Conservation (phyloP, 2,329 filamentous ascomycete species). For the Exserohilum turcica region DNA sequence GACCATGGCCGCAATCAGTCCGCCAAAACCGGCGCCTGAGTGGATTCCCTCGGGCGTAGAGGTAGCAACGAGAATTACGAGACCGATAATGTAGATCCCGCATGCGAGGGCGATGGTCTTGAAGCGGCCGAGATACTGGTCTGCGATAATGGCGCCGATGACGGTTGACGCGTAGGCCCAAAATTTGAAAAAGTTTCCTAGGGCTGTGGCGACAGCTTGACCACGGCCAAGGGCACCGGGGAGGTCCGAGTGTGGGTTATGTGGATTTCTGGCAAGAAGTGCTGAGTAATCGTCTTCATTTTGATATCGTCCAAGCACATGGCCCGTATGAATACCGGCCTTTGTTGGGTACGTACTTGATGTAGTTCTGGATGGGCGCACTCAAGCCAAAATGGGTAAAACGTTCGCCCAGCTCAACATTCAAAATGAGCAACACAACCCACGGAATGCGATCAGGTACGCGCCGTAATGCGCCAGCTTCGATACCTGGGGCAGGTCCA, state of each 20-base stretch:
- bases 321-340: not conserved
- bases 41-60: slow-evolving; percentile 7
- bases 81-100: slow-evolving; percentile 13
- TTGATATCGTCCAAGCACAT: not conserved
- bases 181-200: slow-evolving; percentile 12
- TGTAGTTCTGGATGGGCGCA: slow-evolving; percentile 21
- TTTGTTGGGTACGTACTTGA: slow-evolving; percentile 25
- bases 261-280: not conserved
- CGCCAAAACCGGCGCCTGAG: slow-evolving; percentile 9
- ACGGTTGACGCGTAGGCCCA: slow-evolving; percentile 13
- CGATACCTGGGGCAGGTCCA: not conserved
- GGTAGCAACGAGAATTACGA: slow-evolving; percentile 13
- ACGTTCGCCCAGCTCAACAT: slow-evolving; percentile 19
- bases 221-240: slow-evolving; percentile 10
- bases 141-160: slow-evolving; percentile 16
- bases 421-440: slow-evolving; percentile 18
- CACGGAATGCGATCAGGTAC: slow-evolving; percentile 4
- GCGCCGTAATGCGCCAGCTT: not conserved
- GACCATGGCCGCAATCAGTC: slow-evolving; percentile 12
- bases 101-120: slow-evolving; percentile 8
- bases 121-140: slow-evolving; percentile 18
- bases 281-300: not conserved
- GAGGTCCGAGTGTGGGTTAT: slow-evolving; percentile 7
- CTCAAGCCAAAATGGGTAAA: slow-evolving; percentile 21
- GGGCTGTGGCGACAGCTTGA: slow-evolving; percentile 13